These are phyloP conservation scores for Penicillium cinerascens DNA, from an alignment of 495 filamentous ascomycete species.

Conservation along the genomic window DNA sequence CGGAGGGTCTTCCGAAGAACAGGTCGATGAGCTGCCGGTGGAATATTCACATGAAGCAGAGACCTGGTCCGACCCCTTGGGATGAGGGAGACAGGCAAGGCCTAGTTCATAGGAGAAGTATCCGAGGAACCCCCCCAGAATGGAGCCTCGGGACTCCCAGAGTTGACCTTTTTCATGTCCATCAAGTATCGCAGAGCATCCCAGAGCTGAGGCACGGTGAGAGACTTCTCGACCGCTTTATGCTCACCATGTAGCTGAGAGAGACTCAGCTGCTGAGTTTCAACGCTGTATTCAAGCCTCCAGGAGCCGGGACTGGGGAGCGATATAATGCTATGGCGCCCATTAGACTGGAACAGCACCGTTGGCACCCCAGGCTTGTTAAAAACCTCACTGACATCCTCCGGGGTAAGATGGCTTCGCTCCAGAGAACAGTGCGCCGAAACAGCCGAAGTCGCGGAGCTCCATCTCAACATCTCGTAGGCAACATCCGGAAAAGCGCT, in stretches of 20 bases:
- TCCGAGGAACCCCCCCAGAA: slow-evolving; percentile 90
- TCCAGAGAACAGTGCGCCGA: slow-evolving; percentile 29
- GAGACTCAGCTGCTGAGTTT: slow-evolving; percentile 20
- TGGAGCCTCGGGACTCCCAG: slow-evolving; percentile 44
- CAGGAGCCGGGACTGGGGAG: slow-evolving; percentile 40
- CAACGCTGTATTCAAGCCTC: slow-evolving; percentile 39
- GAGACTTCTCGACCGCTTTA: slow-evolving; percentile 13
- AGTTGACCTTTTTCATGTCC: slow-evolving; percentile 44
- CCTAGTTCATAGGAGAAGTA: slow-evolving; percentile 89
- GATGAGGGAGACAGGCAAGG: slow-evolving; percentile 47
- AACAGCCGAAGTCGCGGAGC: slow-evolving; percentile 25
- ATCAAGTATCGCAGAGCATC: slow-evolving; percentile 50
- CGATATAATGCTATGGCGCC: slow-evolving; percentile 39
- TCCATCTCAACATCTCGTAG: slow-evolving; percentile 38
- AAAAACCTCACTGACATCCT: slow-evolving; percentile 33
- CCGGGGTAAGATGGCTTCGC: slow-evolving; percentile 22
- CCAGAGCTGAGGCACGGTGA: slow-evolving; percentile 39
- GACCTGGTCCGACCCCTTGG: slow-evolving; percentile 16
- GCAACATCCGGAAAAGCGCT: slow-evolving; percentile 28
- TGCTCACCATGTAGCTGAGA: slow-evolving; percentile 16
- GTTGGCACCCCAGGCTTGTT: slow-evolving; percentile 37
- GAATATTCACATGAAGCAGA: background rate
- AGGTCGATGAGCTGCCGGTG: background rate
- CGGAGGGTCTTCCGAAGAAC: slow-evolving; percentile 45
- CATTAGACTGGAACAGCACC: slow-evolving; percentile 44